These are phyloP conservation scores for Sclerotinia borealis DNA, from an alignment of 2,329 filamentous ascomycete species.

Conservation along the genomic window DNA sequence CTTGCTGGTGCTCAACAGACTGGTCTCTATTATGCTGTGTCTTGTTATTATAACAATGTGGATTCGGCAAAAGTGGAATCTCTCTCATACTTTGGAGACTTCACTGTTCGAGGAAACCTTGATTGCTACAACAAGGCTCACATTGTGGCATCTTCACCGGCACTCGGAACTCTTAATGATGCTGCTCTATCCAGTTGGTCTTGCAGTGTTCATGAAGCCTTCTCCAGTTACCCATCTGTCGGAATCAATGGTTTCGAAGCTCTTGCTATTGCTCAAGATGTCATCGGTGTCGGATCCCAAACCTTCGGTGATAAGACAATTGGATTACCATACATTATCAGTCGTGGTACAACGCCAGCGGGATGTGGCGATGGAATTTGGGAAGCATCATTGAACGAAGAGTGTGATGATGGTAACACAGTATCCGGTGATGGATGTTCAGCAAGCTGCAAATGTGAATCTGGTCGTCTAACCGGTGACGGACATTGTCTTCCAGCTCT, in stretches of 20 bases:
- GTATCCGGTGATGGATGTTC: slow-evolving; percentile 35
- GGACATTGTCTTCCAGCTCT: slow-evolving; percentile 19
- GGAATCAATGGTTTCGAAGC: slow-evolving; percentile 36
- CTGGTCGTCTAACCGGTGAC: slow-evolving; percentile 29
- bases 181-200: slow-evolving; percentile 37
- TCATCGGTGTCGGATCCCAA: slow-evolving; percentile 32
- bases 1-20: slow-evolving; percentile 25
- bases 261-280: slow-evolving; percentile 37
- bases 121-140: slow-evolving; percentile 38
- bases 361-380: slow-evolving; percentile 38
- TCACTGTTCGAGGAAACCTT: slow-evolving; percentile 36
- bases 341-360: slow-evolving; percentile 37
- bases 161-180: slow-evolving; percentile 34
- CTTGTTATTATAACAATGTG: slow-evolving; percentile 36
- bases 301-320: slow-evolving; percentile 34
- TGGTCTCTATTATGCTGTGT: slow-evolving; percentile 39
- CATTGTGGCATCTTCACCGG: slow-evolving; percentile 35
- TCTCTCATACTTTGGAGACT: slow-evolving; percentile 35
- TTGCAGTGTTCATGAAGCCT: slow-evolving; percentile 39
- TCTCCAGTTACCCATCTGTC: slow-evolving; percentile 35
- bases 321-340: slow-evolving; percentile 40
- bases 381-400: slow-evolving; percentile 34
- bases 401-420: slow-evolving; percentile 39
- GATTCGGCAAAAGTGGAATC: slow-evolving; percentile 25
- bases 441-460: slow-evolving; percentile 35